Evolutionary conservation across 495 filamentous ascomycete species (phyloP), one percentile per base, ranked within the genome.

Genomic region (Hyaloscypha variabilis): DNA sequence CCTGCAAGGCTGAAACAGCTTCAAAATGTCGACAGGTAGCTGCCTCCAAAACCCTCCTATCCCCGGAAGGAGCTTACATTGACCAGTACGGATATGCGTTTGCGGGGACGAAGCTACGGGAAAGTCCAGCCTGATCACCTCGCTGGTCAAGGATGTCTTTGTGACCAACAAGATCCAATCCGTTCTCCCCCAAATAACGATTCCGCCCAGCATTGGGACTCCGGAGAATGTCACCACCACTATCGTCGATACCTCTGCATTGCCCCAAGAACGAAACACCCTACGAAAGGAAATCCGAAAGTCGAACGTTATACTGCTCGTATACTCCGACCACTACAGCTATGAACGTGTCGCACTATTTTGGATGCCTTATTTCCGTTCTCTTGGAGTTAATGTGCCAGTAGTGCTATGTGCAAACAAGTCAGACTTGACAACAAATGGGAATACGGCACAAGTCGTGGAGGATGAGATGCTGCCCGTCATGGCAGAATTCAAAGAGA

Each of bases 401-500:
- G 95, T 99, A 3, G 91, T 98, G 50, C 81, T 99, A 64, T 98
- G 96, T 77, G 93, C 95, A 71, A 98, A 97, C 81, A 99, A 99
- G 77, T 90, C 92, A 23, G 95, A 99, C 71, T 83, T 97, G 39
- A 85, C 85, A 8, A 82, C 82, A 25, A 85, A 85, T 70, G 87
- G 87, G 51, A 88, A 79, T 59, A 92, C 90, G 58, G 80, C 90
- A 1, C 90, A 96, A 73, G 90, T 97, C 14, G 84, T 96, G 13
- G 90, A 94, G 71, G 94, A 97, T 72, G 95, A 99, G 79, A 99
- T 99, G 96, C 80, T 99, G 58, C 96, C 95, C 3, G 88, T 98
- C 68, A 98, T 99, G 95, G 87, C 90, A 51, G 95, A 99, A 76
- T 99, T 98, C 81, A 95, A 97, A 74, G 95, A 99, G 77, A 97